phyloP scores from a whole-genome alignment of 805 yeast species.

The Pichia sporocuriosa region DNA sequence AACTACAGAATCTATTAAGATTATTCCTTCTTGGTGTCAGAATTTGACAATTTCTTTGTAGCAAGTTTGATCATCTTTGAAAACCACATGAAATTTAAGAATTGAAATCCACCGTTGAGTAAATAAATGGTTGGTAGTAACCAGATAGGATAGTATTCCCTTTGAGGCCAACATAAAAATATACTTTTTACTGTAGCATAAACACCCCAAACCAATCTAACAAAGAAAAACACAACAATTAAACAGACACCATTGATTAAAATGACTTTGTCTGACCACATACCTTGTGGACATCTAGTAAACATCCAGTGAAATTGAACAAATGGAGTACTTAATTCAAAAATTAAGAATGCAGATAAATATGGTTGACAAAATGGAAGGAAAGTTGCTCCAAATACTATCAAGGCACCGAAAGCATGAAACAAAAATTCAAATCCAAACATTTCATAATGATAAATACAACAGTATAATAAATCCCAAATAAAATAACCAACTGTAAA shows the following conservation, averaged over 20 bases:
- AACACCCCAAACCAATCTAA: constrained; percentile 84
- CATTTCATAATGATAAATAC: constrained; percentile 45
- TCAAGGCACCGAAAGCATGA: constrained; percentile 78
- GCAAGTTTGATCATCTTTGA: constrained; percentile 76
- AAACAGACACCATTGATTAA: constrained; percentile 67
- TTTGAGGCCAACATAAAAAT: constrained; percentile 34
- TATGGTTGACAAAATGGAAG: constrained; percentile 74
- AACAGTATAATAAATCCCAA: constrained; percentile 81
- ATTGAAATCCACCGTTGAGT: constrained; percentile 57
- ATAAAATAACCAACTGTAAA: constrained; percentile 78
- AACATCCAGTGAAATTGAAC: constrained; percentile 93
- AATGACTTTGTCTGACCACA: constrained; percentile 47
- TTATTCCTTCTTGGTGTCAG: not conserved
- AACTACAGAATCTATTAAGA: not conserved
- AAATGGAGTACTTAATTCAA: constrained; percentile 90
- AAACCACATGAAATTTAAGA: constrained; percentile 81
- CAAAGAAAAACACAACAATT: constrained; percentile 63
- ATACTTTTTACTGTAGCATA: constrained; percentile 59
- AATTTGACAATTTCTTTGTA: not conserved
- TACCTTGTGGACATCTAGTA: constrained; percentile 63
- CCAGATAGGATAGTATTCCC: constrained; percentile 37
- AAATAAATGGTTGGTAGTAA: constrained; percentile 44
- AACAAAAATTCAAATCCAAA: constrained; percentile 79
- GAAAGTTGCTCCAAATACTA: constrained; percentile 59
- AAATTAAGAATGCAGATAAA: constrained; percentile 75